Evolutionary conservation across 441 rosid genomes (phyloP), one percentile per base, ranked within the genome.

Genomic region (Erodium trifolium): DNA sequence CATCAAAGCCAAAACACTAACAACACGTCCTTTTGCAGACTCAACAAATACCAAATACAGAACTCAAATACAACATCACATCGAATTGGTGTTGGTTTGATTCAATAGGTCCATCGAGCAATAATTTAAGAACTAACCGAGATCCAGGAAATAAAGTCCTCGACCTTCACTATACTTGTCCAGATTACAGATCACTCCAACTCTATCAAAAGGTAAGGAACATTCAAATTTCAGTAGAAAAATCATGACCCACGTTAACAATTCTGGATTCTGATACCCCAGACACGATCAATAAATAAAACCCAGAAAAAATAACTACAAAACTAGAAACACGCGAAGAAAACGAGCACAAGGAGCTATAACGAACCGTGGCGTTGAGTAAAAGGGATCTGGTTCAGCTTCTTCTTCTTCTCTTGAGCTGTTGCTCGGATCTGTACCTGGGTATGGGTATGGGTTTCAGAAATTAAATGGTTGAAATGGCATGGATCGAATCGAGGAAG

Each of bases 251-350:
- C 27, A 19, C 31, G 8, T 7, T 11, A 59, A 19, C 12, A 57
- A 57, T 57, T 57, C 63, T 57, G 63, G 63, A 8, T 57, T 57
- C 4, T 59, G 63, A 59, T 19, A 9, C n/a, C 63, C 18, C 31
- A 59, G 12, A 16, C 31, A 59, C 6, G 63, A 18, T 59, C 13
- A 59, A 59, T 59, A 7, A 59, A 59, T 19, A 9, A 59, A 59
- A 59, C 63, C 63, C 55, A 47, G 55, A 47, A 47, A 47, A 12
- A 13, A 47, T 7, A 57, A 17, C 29, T 0, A 17, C 63, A 57
- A 18, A 19, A 17, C 29, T 8, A 55, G 63, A 18, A 55, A 55
- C 19, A 53, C 1, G 60, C 60, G 60, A 47, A 12, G 9, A 45
- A 2, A 47, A 47, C 14, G 12, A 47, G 53, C 53, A 47, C 14